Percentiles rank a stretch among this genome's conserved stretches.
These are phyloP conservation scores for Candida maltosa DNA, from an alignment of 805 yeast genomes.

Conservation along the genomic window DNA sequence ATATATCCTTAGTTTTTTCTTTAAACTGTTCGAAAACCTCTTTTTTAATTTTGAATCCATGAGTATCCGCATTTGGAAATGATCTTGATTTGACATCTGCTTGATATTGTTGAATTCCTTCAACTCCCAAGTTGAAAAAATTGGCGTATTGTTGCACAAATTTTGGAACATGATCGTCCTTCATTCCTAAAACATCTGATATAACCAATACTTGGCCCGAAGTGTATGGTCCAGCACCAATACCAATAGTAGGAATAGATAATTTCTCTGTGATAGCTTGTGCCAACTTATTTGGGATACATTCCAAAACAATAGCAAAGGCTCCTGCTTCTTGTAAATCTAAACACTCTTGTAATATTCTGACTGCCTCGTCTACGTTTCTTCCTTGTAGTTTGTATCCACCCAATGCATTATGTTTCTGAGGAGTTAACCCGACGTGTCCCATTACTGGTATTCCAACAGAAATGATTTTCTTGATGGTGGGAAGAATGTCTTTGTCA, in stretches of 20 bases:
- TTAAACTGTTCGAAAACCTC: slow-evolving; percentile 45
- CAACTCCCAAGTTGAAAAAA: slow-evolving; percentile 45
- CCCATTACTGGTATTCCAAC: slow-evolving; percentile 89
- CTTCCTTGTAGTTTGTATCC: slow-evolving; percentile 89
- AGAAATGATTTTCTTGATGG: slow-evolving; percentile 53
- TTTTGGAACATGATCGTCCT: slow-evolving; percentile 51
- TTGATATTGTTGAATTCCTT: slow-evolving; percentile 52
- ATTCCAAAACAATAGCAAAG: slow-evolving; percentile 73
- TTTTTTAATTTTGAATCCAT: slow-evolving; percentile 67
- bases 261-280: slow-evolving; percentile 56
- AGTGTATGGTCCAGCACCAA: slow-evolving; percentile 86
- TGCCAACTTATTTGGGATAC: slow-evolving; percentile 77
- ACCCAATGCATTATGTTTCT: slow-evolving; percentile 70
- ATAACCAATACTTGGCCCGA: slow-evolving; percentile 90
- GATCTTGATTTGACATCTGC: slow-evolving; percentile 50
- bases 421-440: slow-evolving; percentile 92
- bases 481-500: slow-evolving; percentile 44
- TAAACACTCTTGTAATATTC: slow-evolving; percentile 63
- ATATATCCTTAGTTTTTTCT: slow-evolving; percentile 6
- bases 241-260: slow-evolving; percentile 83
- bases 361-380: slow-evolving; percentile 48
- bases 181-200: slow-evolving; percentile 79
- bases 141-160: slow-evolving; percentile 72
- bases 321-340: slow-evolving; percentile 75
- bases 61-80: slow-evolving; percentile 62